These are phyloP conservation scores for Eremomyces bilateralis DNA, from an alignment of 495 filamentous ascomycete genomes.

Conservation along the genomic window DNA sequence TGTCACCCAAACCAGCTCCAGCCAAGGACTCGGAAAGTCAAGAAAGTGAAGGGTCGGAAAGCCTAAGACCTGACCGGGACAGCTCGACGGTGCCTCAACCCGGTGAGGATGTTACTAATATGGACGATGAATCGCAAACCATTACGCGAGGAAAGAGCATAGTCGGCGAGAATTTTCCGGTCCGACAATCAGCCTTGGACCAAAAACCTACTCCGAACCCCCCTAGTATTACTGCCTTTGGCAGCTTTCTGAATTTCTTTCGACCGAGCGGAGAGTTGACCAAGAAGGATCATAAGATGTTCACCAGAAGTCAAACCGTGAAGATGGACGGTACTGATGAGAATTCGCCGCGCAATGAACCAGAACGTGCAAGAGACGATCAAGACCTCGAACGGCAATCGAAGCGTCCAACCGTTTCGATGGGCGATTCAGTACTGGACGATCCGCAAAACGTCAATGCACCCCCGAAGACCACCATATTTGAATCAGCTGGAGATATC, in stretches of 20 bases:
- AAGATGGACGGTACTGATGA: neutral
- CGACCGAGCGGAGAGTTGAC: slow-evolving; percentile 7
- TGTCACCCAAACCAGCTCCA: slow-evolving; percentile 18
- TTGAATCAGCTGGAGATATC: slow-evolving; percentile 82
- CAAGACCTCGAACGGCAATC: slow-evolving; percentile 2
- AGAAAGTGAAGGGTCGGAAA: slow-evolving; percentile 11
- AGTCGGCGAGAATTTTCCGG: neutral
- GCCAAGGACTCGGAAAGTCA: slow-evolving; percentile 12
- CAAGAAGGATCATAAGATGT: slow-evolving; percentile 17
- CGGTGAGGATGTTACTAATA: slow-evolving; percentile 27
- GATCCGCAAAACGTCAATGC: slow-evolving; percentile 27
- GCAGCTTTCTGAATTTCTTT: slow-evolving; percentile 18
- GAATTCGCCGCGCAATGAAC: neutral
- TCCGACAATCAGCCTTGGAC: no score
- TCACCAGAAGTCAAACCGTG: slow-evolving; percentile 16
- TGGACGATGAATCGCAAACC: slow-evolving; percentile 25
- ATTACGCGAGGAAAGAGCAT: neutral
- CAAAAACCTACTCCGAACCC: no score
- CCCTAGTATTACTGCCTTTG: slow-evolving; percentile 4
- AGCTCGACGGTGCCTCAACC: slow-evolving; percentile 34
- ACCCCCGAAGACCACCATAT: slow-evolving; percentile 81
- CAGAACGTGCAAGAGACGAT: neutral
- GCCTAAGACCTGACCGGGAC: no score
- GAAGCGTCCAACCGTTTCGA: slow-evolving; percentile 18
- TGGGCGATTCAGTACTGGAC: slow-evolving; percentile 25